Evolutionary conservation across 1,139 yeast species (phyloP).

Genomic region (Debaryomyces fabryi): DNA sequence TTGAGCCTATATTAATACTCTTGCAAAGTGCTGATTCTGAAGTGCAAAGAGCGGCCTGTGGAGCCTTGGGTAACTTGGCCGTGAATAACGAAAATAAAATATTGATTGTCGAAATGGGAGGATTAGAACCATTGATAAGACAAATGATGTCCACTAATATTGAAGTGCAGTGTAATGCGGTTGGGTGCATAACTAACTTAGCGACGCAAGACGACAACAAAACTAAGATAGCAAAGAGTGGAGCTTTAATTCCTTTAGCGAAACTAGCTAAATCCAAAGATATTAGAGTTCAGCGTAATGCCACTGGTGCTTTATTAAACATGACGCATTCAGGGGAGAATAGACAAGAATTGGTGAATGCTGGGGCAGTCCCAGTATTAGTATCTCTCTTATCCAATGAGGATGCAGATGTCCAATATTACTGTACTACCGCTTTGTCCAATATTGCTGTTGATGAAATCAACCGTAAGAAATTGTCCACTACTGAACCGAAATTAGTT

Average conservation of each 20-base stretch:
- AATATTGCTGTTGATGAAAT: conserved; percentile 96
- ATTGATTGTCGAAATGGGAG: conserved; percentile 96
- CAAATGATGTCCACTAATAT: conserved; percentile 98
- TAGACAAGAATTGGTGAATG: conserved; percentile 93
- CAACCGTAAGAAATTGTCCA: conserved; percentile 84
- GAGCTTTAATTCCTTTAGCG: conserved; percentile 94
- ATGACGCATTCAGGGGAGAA: conserved; percentile 98
- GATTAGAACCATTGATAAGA: conserved; percentile 90
- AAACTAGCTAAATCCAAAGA: conserved; percentile 93
- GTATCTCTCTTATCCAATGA: conserved; percentile 85
- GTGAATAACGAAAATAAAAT: conserved; percentile 94
- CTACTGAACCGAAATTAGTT: conserved; percentile 93
- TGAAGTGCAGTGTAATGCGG: conserved; percentile 98
- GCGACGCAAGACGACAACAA: conserved; percentile 99
- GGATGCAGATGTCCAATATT: conserved; percentile 97
- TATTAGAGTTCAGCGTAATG: conserved; percentile 95
- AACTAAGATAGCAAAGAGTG: conserved; percentile 92
- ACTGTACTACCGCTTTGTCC: conserved; percentile 95
- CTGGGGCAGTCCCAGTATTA: conserved; percentile 96
- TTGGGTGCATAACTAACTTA: conserved; percentile 95
- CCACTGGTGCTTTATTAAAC: conserved; percentile 95
- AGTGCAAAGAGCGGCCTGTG: conserved; percentile 98
- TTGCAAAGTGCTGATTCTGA: conserved; percentile 88
- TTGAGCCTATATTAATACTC: conserved; percentile 88
- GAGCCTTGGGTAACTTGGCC: conserved; percentile 95